phyloP scores from a whole-genome alignment of 768 basidiomycete genomes.

The Amanita pseudoporphyria region DNA sequence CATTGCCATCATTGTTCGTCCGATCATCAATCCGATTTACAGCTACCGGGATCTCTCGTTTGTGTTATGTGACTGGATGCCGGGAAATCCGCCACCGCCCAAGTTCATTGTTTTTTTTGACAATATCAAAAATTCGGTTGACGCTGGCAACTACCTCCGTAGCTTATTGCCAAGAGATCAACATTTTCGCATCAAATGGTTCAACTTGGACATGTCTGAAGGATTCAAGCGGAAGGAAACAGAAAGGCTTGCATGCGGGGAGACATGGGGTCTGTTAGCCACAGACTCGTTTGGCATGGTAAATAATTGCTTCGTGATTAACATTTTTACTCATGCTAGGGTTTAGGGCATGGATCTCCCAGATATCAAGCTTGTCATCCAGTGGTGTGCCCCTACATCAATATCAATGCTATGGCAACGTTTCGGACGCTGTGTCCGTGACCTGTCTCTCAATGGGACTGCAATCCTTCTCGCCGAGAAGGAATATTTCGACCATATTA shows the following conservation, averaged over 20 bases:
- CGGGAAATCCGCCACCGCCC: neutral
- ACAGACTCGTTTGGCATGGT: no score
- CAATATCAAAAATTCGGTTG: neutral
- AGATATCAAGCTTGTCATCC: neutral
- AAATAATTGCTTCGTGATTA: no score
- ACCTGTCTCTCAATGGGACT: no score
- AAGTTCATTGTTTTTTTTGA: slow-evolving; percentile 4
- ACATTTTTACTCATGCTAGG: no score
- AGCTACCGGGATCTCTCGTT: neutral
- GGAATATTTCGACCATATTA: no score
- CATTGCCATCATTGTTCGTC: neutral
- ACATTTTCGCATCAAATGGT: no score
- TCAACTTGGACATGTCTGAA: no score
- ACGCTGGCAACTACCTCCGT: neutral
- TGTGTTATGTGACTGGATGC: neutral
- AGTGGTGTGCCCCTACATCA: slow-evolving; percentile 3
- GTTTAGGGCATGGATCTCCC: neutral
- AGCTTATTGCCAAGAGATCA: neutral
- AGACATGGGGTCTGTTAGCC: no score
- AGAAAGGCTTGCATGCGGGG: no score
- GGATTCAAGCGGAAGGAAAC: no score
- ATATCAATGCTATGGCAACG: neutral
- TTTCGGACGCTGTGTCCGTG: neutral
- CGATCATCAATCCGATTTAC: neutral
- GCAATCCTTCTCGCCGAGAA: no score